Evolutionary conservation across 495 filamentous ascomycete species (phyloP).

Genomic region (Xylaria venustula): DNA sequence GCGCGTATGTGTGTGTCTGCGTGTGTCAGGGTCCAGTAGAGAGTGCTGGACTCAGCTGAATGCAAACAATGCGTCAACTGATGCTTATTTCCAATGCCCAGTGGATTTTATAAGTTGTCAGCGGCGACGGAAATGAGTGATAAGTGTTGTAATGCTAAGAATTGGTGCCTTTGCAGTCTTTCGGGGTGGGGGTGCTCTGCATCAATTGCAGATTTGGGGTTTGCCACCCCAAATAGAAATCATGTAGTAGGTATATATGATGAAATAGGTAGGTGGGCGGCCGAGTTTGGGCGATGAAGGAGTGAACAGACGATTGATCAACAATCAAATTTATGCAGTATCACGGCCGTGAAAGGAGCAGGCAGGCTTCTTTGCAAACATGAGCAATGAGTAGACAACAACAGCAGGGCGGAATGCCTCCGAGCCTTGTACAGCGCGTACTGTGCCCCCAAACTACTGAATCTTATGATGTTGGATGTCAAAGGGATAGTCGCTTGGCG

Average conservation of each 20-base stretch:
- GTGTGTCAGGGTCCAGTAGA: not conserved
- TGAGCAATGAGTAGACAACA: slow-evolving; percentile 2
- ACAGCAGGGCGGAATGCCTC: not conserved
- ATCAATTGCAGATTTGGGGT: not conserved
- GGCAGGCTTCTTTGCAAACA: not conserved
- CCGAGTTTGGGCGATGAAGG: not conserved
- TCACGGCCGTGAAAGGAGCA: slow-evolving; percentile 11
- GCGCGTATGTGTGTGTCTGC: not conserved
- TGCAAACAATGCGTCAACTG: not conserved
- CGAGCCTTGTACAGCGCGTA: not conserved
- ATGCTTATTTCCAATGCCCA: not conserved
- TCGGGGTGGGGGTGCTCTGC: not conserved
- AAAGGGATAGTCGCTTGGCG: not conserved
- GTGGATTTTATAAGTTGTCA: no score
- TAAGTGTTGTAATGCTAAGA: not conserved
- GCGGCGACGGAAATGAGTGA: not conserved
- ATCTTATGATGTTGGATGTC: not conserved
- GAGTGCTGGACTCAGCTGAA: not conserved
- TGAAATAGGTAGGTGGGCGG: not conserved
- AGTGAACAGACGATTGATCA: slow-evolving; percentile 19
- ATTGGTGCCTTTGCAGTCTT: not conserved
- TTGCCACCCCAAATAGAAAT: not conserved
- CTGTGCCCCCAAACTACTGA: not conserved
- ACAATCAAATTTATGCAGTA: slow-evolving; percentile 23
- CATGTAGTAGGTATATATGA: not conserved